These are phyloP conservation scores for Mimosa bimucronata DNA, from an alignment of 306 rosid genomes.

Conservation along the genomic window DNA sequence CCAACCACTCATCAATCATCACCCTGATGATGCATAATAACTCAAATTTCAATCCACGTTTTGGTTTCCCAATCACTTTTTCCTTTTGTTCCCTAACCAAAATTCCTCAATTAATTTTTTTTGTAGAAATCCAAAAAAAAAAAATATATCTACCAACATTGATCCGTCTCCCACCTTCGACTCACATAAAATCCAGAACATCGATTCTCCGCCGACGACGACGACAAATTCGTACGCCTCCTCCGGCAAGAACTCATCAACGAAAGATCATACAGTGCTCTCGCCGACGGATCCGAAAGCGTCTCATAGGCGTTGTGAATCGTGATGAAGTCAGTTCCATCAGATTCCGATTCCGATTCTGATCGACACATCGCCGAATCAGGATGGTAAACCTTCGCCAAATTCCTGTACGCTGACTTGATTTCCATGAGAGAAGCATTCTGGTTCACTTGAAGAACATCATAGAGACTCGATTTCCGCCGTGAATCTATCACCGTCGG, in stretches of 20 bases:
- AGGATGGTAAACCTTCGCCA: constrained; percentile 63
- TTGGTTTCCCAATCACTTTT: neutral
- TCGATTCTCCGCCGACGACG: constrained; percentile 7
- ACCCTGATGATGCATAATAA: neutral
- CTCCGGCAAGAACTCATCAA: constrained; percentile 35
- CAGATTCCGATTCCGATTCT: no score
- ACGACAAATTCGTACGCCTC: constrained; percentile 16
- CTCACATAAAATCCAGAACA: constrained; percentile 49
- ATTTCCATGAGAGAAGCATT: constrained; percentile 35
- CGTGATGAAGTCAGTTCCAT: constrained; percentile 63
- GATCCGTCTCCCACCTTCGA: constrained; percentile 92
- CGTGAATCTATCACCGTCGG: constrained; percentile 11
- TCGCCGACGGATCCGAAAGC: constrained; percentile 78
- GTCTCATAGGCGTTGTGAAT: constrained; percentile 79
- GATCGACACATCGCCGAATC: constrained; percentile 50
- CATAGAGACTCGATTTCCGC: constrained; percentile 24
- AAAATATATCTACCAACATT: constrained; percentile 75
- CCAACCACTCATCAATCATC: neutral
- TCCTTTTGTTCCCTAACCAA: neutral
- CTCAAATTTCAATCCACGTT: neutral
- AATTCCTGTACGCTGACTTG: constrained; percentile 47
- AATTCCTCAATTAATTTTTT: neutral
- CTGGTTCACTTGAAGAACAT: constrained; percentile 39
- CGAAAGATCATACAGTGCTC: constrained; percentile 67
- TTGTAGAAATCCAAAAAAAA: no score